These are phyloP conservation scores for Ustilago xerochloae DNA, from an alignment of 1,284 basidiomycete genomes.

Conservation along the genomic window DNA sequence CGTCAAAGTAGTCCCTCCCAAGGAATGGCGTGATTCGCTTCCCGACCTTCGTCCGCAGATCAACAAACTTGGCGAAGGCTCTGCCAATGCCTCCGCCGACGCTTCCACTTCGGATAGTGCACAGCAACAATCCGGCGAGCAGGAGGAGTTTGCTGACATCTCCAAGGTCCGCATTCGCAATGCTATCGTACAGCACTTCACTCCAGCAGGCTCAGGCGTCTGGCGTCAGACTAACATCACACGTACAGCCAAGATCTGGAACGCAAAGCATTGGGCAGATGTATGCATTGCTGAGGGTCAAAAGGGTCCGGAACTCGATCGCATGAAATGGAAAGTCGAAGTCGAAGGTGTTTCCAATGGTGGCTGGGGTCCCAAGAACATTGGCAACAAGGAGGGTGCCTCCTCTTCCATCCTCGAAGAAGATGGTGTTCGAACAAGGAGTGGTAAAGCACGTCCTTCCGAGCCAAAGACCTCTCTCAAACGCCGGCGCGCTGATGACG, in stretches of 20 bases:
- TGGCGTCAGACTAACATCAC: conserved; percentile 66
- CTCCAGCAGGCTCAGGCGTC: conserved; percentile 60
- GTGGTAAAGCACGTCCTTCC: conserved; percentile 43
- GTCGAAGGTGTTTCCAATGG: conserved; percentile 49
- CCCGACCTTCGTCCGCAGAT: conserved; percentile 49
- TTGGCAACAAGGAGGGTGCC: conserved; percentile 32
- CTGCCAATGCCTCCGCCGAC: neutral
- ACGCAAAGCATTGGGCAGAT: conserved; percentile 66
- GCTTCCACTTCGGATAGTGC: neutral
- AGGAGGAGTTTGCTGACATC: conserved; percentile 33
- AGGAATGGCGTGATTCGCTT: conserved; percentile 61
- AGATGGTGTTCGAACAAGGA: conserved; percentile 60
- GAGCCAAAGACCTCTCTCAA: conserved; percentile 20
- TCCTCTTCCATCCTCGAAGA: conserved; percentile 39
- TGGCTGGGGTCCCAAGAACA: conserved; percentile 48
- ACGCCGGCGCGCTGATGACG: conserved; percentile 21
- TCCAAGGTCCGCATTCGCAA: conserved; percentile 62
- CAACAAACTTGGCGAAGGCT: conserved; percentile 3
- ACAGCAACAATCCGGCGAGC: neutral
- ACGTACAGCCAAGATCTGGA: conserved; percentile 60
- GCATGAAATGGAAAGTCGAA: conserved; percentile 61
- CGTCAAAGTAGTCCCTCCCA: conserved; percentile 65
- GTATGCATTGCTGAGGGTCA: conserved; percentile 47
- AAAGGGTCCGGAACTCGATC: conserved; percentile 63
- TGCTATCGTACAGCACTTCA: conserved; percentile 65